Conservation (phyloP, 345 rosid species). For the Turnera subulata region DNA sequence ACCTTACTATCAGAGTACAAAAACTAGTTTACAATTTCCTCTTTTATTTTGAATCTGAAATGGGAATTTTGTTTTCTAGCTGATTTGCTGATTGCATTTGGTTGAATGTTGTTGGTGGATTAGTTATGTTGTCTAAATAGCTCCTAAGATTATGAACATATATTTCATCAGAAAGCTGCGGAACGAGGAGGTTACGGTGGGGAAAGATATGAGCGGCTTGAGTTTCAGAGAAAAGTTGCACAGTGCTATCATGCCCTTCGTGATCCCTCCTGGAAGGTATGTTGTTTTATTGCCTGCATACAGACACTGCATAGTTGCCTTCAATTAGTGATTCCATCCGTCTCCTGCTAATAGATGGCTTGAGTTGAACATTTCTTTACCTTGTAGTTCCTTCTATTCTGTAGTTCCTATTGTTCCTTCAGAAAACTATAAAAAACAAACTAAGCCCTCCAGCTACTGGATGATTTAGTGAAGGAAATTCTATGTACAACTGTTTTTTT, state of each 20-base stretch:
- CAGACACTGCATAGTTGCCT: not conserved
- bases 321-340: not conserved
- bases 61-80: not conserved
- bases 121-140: not conserved
- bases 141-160: not conserved
- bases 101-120: not conserved
- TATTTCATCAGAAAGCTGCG: constrained; percentile 58
- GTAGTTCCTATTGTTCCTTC: too few relatives aligned
- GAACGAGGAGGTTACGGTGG: constrained; percentile 95
- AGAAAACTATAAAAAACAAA: too few relatives aligned
- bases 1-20: not conserved
- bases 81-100: not conserved
- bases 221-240: constrained; percentile 78
- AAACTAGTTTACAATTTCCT: not conserved
- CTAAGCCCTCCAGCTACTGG: too few relatives aligned
- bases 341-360: not conserved
- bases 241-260: constrained; percentile 46
- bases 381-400: too few relatives aligned
- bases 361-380: not conserved
- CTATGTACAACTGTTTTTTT: not conserved
- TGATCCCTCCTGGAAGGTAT: constrained; percentile 87
- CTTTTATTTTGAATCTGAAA: not conserved
- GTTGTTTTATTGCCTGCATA: not conserved
- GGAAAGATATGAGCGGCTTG: constrained; percentile 84
- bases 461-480: not conserved